phyloP scores from a whole-genome alignment of 495 filamentous ascomycete species.

The Annulohypoxylon maeteangense region DNA sequence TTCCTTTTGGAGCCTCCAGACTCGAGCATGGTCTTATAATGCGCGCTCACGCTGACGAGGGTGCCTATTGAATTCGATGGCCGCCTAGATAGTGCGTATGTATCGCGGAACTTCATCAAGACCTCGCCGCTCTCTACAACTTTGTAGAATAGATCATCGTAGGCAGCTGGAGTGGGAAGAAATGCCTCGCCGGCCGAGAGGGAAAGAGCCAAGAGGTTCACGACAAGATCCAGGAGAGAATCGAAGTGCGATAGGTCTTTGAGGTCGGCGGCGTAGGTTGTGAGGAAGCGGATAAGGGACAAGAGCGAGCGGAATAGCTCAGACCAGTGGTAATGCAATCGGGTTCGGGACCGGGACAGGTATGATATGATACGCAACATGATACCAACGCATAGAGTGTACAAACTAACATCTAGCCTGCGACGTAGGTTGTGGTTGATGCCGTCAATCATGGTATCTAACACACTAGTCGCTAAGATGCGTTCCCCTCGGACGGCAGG shows the following conservation, averaged over 20 bases:
- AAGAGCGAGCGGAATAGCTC: constrained; percentile 93
- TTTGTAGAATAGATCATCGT: constrained; percentile 98
- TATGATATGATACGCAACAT: constrained; percentile 84
- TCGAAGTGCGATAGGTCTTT: constrained; percentile 67
- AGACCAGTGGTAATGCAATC: constrained; percentile 91
- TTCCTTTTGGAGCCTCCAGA: constrained; percentile 67
- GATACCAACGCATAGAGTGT: constrained; percentile 81
- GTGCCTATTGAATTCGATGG: constrained; percentile 78
- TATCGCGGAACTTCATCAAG: constrained; percentile 82
- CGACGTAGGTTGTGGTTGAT: constrained; percentile 94
- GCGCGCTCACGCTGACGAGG: constrained; percentile 82
- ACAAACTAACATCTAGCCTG: constrained; percentile 84
- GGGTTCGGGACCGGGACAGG: constrained; percentile 79
- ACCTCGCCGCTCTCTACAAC: constrained; percentile 91
- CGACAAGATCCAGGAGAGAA: constrained; percentile 73
- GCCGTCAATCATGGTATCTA: constrained; percentile 88
- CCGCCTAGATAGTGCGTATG: constrained; percentile 67
- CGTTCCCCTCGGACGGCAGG: constrained; percentile 78
- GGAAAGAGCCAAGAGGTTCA: constrained; percentile 85
- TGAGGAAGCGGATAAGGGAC: constrained; percentile 89
- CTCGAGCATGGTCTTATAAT: constrained; percentile 86
- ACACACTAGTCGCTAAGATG: constrained; percentile 74
- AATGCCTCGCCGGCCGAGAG: constrained; percentile 91
- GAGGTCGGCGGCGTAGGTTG: constrained; percentile 82
- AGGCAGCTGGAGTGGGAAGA: constrained; percentile 86